Evolutionary conservation across 116 monocot genomes (phyloP), one percentile per base, ranked within the genome.

Genomic region (Cymodocea nodosa): DNA sequence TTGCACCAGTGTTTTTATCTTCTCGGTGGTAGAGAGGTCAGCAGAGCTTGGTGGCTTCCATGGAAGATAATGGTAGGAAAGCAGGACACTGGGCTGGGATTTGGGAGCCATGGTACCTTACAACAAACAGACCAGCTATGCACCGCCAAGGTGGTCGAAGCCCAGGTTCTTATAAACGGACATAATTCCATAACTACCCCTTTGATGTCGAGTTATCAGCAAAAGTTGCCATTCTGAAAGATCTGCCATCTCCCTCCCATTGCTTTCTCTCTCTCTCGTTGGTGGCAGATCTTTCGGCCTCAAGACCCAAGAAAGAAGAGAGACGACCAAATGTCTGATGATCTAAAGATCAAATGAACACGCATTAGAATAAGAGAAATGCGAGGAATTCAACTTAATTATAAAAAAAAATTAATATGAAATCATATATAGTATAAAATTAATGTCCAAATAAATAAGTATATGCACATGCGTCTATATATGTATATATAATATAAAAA

Each of bases 1-100:
- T 50, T 77, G 70, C 37, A 93, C 17, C 22, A 85, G 19, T 58
- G 73, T 48, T 67, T 83, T 88, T 69, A 85, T 49, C 78, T 85
- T 83, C 11, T 44, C 7, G 44, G 11, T 44, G 12, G 44, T 44
- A 10, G 44, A 44, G 44, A 12, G 7, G 44, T 44, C 44, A 63
- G 68, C 55, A 35, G 77, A 71, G 62, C 74, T 59, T 9, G 81
- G 62, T 44, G 51, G 51, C 23, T 66, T 34, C 34, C 63, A 37
- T 13, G 63, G 63, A 14, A 25, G 48, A 60, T 72, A 66, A 55
- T 24, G 11, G 67, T 17, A 55, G 52, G 23, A 50, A 8, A 30
- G 30, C 35, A 34, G 52, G 54, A 67, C 17, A 50, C 62, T 73
- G 39, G 60, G 73, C 4, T 67, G 71, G 59, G 48, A 39, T 2